Evolutionary conservation across 495 filamentous ascomycete species (phyloP), one percentile per base, ranked within the genome.

Genomic region (Alectoria sarmentosa): DNA sequence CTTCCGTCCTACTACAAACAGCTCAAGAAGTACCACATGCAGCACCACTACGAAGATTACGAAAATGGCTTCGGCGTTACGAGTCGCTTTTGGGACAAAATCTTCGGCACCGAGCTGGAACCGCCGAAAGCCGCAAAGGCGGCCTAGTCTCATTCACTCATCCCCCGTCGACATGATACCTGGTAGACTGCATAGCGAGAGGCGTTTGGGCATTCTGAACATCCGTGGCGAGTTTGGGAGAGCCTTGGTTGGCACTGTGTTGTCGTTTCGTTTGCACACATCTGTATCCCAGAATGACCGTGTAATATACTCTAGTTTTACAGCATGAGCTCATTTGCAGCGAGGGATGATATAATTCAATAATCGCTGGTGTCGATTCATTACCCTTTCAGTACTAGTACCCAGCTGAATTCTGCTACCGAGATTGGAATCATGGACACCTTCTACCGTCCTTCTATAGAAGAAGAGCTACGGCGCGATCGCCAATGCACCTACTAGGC

Each of bases 61-160:
- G 89, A 97, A 75, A 91, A 95, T 65, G 95, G 95, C n/a, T 99
- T 97, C 67, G 95, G 95, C 30, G 94, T 99, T 36, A 97, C 94
- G n/a, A 96, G 90, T 78, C 84, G 87, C 46, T 95, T 99, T 83
- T 99, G 95, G 95, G 95, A 99, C 73, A 77, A 75, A 14, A 77
- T 98, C 2, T 99, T 99, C 71, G 89, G 90, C 58, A 99, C 95
- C 23, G 88, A 94, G 77, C 76, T 98, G 52, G 70, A 76, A 9
- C 28, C 73, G n/a, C 71, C 78, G 2, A 79, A 81, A 60, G 77
- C 73, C 39, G 72, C 74, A 34, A 90, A 90, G 80, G 76, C 80
- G 37, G 78, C 84, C 67, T 90, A 78, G 30, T 49, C 28, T 34
- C 52, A 55, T 9, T 21, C 7, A 5, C 14, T 55, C 15, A 55